Evolutionary conservation across 805 yeast genomes (phyloP), one percentile per base, ranked within the genome.

Genomic region (Schwanniomyces polymorphus): DNA sequence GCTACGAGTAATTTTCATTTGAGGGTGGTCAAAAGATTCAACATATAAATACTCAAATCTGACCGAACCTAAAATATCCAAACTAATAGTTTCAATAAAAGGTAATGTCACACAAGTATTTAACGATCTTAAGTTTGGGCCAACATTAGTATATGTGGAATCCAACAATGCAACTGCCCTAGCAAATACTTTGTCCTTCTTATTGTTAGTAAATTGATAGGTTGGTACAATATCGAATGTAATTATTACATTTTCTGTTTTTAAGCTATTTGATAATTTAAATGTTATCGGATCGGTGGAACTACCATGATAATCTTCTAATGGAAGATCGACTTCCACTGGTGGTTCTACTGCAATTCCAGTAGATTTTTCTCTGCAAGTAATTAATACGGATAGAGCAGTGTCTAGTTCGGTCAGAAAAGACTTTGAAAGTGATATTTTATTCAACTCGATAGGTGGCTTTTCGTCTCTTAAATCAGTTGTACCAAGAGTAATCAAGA

Each of bases 141-240:
- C 92, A 34, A 89, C 89, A 12, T 78, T 70, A 1, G 91, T 81
- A 57, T 79, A 79, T 0, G 82, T 80, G 44, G 79, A 76, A 43
- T 79, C 75, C 56, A 90, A 71, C 50, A 85, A 63, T 0, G 91
- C 95, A 33, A 89, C 91, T 0, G 90, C 97, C 43, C 97, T 76
- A 12, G 97, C 98, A 29, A 91, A 70, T 23, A 84, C 44, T 17
- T 57, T 53, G 11, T 49, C 53, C 27, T 50, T 47, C 21, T 45
- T 48, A 21, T 45, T 42, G 38, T 59, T 62, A 14, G 70, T 67
- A 44, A 75, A 76, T 40, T 84, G 86, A 64, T 90, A 91, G 0
- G 97, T 89, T 21, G 97, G 97, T 14, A 91, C 90, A 46, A 91
- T 78, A 64, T 92, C 98, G 66, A 92, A 92, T 33, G 82, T 80